Conservation (phyloP, 768 basidiomycete species). For the Daedalea quercina region DNA sequence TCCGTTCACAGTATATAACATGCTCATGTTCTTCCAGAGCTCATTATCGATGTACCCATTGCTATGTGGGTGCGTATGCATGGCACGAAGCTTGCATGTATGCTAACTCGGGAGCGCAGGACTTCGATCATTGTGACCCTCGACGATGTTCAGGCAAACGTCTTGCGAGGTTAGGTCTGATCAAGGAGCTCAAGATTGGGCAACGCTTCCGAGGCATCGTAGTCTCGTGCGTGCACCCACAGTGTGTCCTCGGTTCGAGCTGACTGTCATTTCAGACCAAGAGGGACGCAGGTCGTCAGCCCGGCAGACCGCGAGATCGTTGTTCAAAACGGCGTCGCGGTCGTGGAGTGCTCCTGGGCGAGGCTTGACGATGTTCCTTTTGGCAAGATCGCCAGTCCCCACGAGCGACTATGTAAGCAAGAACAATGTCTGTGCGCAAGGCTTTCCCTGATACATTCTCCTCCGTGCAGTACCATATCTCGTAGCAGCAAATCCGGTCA, state of each 20-base stretch:
- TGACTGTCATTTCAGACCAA: conserved; percentile 49
- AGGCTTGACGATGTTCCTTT: conserved; percentile 93
- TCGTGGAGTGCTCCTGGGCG: conserved; percentile 99
- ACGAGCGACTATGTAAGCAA: conserved; percentile 78
- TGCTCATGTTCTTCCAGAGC: not conserved
- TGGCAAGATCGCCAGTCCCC: conserved; percentile 84
- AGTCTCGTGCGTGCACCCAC: conserved; percentile 63
- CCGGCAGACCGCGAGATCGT: conserved; percentile 84
- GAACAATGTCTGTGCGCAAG: conserved; percentile 46
- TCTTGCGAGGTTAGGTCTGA: conserved; percentile 76
- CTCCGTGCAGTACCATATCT: conserved; percentile 78
- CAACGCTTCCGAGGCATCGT: conserved; percentile 87
- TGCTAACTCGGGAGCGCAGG: conserved; percentile 37
- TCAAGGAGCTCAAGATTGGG: conserved; percentile 79
- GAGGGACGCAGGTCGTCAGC: conserved; percentile 70
- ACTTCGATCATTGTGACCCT: conserved; percentile 97
- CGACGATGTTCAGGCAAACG: conserved; percentile 85
- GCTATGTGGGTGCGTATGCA: conserved; percentile 86
- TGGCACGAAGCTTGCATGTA: not conserved
- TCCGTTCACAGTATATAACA: not conserved
- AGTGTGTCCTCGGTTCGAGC: not conserved
- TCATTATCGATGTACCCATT: conserved; percentile 53
- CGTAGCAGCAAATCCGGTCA: conserved; percentile 92
- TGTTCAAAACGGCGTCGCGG: conserved; percentile 70
- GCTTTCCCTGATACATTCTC: not conserved